Evolutionary conservation across 257 asterid species (phyloP), one percentile per base, ranked within the genome.

Genomic region (Penstemon newberryi): DNA sequence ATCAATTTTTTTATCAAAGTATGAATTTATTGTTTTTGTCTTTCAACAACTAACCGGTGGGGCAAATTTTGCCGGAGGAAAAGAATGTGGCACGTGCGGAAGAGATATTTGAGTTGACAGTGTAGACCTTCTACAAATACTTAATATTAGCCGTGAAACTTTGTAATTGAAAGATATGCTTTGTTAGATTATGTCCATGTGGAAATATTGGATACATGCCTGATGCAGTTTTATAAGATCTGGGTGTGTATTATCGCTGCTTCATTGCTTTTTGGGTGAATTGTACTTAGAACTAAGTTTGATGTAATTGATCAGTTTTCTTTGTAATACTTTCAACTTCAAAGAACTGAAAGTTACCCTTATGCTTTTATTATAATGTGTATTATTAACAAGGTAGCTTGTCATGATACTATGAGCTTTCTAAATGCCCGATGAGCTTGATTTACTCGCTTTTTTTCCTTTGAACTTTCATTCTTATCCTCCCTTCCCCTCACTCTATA

Each of bases 321-420:
- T 5, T 49, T 46, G 51, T 7, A 7, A 15, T 49, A 9, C 11
- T 12, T 49, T 3, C 15, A 8, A 5, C 11, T 49, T 49, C 18
- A 5, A 49, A 49, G 15, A 49, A 49, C n/a, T 9, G 54, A 49
- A 49, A 49, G 18, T 49, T 13, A 9, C 11, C 54, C n/a, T 10
- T 49, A 8, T 11, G 6, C 11, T 10, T 13, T 13, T 13, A 1
- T 10, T 10, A 0, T 9, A 9, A 49, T 56, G 1, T 41, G 11
- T 7, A 5, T n/a, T 12, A 38, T 43, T n/a, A 11, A 47, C 33
- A 38, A 70, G 18, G 60, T 3, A 39, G 52, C 52, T 33, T 6
- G 65, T 12, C 54, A 50, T 19, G 65, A 56, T 38, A 12, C 13
- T 57, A 43, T 69, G 66, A 37, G 61, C 44, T n/a, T 7, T 56